phyloP scores from a whole-genome alignment of 305 asterid species.

The Fraxinus xanthoxyloides region DNA sequence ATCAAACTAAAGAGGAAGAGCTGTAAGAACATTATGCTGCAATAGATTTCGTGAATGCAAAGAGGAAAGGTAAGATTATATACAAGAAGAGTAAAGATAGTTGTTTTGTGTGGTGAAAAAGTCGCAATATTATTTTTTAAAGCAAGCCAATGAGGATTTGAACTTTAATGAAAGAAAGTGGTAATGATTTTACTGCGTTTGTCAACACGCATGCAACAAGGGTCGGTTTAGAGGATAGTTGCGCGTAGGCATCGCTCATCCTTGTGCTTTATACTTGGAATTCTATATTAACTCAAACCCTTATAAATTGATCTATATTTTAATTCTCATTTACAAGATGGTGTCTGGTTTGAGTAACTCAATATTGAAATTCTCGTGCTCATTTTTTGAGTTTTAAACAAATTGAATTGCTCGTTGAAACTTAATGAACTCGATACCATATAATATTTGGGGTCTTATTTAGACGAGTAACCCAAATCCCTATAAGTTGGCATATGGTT shows the following conservation, averaged over 20 bases:
- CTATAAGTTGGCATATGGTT: background rate
- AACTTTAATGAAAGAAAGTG: constrained; percentile 8
- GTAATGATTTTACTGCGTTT: constrained; percentile 10
- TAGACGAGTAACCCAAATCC: background rate
- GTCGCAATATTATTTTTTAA: background rate
- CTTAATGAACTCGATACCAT: background rate
- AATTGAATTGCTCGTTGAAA: background rate
- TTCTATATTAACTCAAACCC: background rate
- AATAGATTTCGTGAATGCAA: constrained; percentile 14
- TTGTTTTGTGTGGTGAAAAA: background rate
- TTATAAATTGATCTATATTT: background rate
- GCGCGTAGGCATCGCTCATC: constrained; percentile 33
- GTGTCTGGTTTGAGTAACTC: background rate
- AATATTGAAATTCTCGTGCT: background rate
- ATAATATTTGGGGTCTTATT: background rate
- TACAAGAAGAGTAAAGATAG: background rate
- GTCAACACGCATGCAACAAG: constrained; percentile 46
- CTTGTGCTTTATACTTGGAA: background rate
- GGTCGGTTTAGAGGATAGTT: constrained; percentile 40
- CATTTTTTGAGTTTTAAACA: background rate
- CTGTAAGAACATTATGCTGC: background rate
- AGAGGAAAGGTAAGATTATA: constrained; percentile 14
- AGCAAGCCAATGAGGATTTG: background rate
- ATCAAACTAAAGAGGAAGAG: background rate
- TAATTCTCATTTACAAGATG: background rate